phyloP scores from a whole-genome alignment of 1,139 yeast species.

The Saccharomycopsis crataegensis region DNA sequence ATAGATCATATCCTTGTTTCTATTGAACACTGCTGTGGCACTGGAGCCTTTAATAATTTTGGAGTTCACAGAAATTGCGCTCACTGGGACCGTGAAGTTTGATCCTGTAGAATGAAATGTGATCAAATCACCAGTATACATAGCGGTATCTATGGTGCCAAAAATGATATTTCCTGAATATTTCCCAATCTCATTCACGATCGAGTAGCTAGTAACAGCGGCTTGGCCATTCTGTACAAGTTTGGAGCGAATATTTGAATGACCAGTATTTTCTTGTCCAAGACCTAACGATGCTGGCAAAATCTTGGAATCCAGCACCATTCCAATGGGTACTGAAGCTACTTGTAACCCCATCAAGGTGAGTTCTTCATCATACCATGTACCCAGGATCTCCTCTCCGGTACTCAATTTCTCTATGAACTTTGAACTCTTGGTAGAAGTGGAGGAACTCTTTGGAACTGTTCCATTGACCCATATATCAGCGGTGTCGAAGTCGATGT shows the following conservation, averaged over 20 bases:
- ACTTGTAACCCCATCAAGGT: background rate
- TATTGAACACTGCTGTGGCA: no score
- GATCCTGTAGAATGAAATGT: background rate
- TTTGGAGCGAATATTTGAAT: no score
- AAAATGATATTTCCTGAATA: conserved; percentile 43
- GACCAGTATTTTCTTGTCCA: background rate
- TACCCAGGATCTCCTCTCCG: background rate
- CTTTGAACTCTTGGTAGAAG: background rate
- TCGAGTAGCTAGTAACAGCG: background rate
- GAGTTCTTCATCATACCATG: background rate
- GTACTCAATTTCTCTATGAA: background rate
- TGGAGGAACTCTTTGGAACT: background rate
- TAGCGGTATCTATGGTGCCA: conserved; percentile 52
- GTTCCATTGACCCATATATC: background rate
- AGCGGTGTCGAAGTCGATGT: background rate
- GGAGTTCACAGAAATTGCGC: no score
- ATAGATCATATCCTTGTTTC: no score
- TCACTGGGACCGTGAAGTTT: background rate
- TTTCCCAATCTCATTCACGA: background rate
- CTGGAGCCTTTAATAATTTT: no score
- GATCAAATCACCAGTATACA: conserved; percentile 39
- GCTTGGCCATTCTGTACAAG: no score
- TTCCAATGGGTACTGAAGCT: background rate
- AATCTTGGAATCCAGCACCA: background rate
- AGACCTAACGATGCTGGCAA: background rate